A percentile compares a stretch with the other conserved stretches of the same genome.
Evolutionary conservation across 139 green algal species (phyloP).

Genomic region (Marvania coccoides): DNA sequence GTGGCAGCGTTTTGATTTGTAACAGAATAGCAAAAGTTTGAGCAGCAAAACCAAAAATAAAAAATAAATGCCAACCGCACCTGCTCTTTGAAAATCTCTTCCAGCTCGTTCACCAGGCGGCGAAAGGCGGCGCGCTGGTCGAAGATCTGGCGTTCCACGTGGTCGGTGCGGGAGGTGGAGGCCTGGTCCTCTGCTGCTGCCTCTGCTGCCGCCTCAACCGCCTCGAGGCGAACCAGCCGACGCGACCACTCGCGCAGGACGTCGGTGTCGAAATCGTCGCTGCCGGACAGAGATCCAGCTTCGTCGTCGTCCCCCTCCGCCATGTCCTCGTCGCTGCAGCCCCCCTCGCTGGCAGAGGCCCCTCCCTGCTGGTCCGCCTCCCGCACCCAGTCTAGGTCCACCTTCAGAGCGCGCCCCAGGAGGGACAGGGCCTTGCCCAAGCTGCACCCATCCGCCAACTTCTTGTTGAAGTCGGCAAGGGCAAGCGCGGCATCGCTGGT

Average conservation of each 20-base stretch:
- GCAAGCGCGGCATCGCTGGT: neutral
- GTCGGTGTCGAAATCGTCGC: neutral
- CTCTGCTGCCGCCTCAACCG: neutral
- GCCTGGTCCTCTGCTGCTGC: neutral
- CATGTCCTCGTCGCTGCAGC: slow-evolving; percentile 3
- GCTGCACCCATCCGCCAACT: neutral
- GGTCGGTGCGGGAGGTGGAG: neutral
- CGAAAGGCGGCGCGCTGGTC: slow-evolving; percentile 14
- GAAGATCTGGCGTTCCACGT: slow-evolving; percentile 10
- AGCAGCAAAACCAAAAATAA: too few species aligned
- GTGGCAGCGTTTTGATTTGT: too few species aligned
- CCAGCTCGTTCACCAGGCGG: slow-evolving; percentile 21
- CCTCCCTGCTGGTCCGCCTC: neutral
- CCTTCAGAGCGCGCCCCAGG: neutral
- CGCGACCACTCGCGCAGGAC: slow-evolving; percentile 15
- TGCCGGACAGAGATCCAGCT: neutral
- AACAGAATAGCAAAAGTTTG: too few species aligned
- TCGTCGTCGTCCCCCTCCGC: neutral
- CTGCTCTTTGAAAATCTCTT: slow-evolving; percentile 24
- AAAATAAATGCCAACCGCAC: too few species aligned
- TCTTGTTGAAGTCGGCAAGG: slow-evolving; percentile 4
- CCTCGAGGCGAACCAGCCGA: neutral
- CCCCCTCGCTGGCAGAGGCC: neutral
- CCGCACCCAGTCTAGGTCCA: slow-evolving; percentile 13
- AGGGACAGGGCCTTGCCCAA: neutral